Evolutionary conservation across 805 yeast genomes (phyloP).

Genomic region (Barnettozyma vustinii): DNA sequence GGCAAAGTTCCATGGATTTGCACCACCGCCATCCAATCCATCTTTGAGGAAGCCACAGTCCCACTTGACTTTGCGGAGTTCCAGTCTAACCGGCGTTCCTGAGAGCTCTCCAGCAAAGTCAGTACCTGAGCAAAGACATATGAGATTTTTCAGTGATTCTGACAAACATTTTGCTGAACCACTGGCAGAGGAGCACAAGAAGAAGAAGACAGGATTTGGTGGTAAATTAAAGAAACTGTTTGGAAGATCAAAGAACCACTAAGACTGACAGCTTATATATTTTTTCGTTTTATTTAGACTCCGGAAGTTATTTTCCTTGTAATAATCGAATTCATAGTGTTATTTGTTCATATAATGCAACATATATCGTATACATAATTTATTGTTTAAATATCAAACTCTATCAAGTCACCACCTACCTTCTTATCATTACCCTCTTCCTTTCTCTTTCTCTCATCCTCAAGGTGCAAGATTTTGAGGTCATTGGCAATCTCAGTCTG

Average conservation of each 20-base stretch:
- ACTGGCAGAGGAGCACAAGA: conserved; percentile 11
- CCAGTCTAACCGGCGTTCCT: conserved; percentile 17
- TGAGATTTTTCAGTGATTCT: conserved; percentile 27
- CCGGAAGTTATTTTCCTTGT: not conserved
- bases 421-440: conserved; percentile 3
- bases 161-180: conserved; percentile 11
- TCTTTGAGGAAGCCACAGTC: conserved; percentile 23
- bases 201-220: conserved; percentile 30
- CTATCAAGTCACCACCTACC: conserved; percentile 31
- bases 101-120: conserved; percentile 25
- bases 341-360: not conserved
- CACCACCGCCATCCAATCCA: conserved; percentile 17
- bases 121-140: conserved; percentile 20
- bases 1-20: conserved; percentile 8
- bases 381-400: conserved; percentile 30
- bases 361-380: not conserved
- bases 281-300: not conserved
- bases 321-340: not conserved
- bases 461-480: conserved; percentile 26
- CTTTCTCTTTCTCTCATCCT: conserved; percentile 11
- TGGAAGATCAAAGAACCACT: conserved; percentile 26
- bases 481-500: conserved; percentile 19
- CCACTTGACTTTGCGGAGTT: conserved; percentile 24
- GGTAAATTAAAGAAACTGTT: conserved; percentile 36
- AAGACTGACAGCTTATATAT: not conserved